These are phyloP conservation scores for Diaporthe sp. DNA, from an alignment of 2,329 filamentous ascomycete genomes.

Conservation along the genomic window DNA sequence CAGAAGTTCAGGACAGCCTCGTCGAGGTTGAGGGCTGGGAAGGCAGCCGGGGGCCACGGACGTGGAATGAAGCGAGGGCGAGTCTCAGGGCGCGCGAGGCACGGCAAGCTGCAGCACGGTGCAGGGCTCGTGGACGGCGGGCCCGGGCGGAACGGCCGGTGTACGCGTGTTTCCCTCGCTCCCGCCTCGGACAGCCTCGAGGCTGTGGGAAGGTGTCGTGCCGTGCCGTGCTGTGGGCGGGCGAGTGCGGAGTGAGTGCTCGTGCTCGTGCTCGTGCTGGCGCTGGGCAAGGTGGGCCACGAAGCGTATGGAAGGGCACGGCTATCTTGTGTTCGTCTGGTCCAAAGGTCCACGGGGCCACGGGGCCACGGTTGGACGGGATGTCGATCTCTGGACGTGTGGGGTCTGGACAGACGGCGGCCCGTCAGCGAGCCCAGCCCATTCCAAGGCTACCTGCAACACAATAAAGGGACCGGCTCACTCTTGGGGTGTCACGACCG, in stretches of 20 bases:
- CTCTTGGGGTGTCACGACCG: background rate
- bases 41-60: background rate
- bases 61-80: background rate
- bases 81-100: conserved; percentile 16
- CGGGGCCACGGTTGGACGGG: conserved; percentile 8
- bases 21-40: background rate
- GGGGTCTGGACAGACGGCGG: background rate
- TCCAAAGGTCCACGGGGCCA: background rate
- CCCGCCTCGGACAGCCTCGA: background rate
- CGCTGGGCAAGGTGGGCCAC: background rate
- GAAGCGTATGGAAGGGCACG: background rate
- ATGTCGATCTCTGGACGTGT: conserved; percentile 18
- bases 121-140: conserved; percentile 11
- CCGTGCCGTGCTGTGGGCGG: background rate
- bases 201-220: background rate
- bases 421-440: background rate
- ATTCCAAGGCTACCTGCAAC: background rate
- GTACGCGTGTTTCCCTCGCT: conserved; percentile 5
- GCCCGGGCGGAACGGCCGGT: conserved; percentile 1
- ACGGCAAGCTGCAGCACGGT: conserved; percentile 25
- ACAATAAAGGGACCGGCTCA: background rate
- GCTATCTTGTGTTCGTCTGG: background rate
- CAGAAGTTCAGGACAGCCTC: background rate
- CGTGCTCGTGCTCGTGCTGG: background rate
- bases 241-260: background rate